Percentiles rank a stretch among this genome's conserved stretches.
These are phyloP conservation scores for Phyllosticta citribraziliensis DNA, from an alignment of 2,329 filamentous ascomycete genomes.

Conservation along the genomic window DNA sequence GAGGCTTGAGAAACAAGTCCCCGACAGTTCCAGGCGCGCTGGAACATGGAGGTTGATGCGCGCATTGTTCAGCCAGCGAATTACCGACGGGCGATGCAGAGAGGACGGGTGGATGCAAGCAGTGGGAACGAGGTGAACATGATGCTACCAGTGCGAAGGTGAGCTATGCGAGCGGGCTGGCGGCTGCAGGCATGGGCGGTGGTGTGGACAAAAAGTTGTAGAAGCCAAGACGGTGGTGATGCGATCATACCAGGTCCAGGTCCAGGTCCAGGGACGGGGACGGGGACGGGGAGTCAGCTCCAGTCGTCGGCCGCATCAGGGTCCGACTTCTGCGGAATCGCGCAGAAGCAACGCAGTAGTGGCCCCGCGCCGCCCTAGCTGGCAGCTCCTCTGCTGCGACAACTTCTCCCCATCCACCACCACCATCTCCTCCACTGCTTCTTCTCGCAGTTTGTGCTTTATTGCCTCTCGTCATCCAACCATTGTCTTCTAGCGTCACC, in stretches of 20 bases:
- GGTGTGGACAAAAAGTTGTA: not conserved
- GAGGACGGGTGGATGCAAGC: not conserved
- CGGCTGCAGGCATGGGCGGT: not conserved
- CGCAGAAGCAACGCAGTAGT: not conserved
- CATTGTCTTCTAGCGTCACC: not conserved
- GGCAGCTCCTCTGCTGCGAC: too few relatives aligned
- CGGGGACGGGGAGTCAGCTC: too few relatives aligned
- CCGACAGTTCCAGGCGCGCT: conserved; percentile 25
- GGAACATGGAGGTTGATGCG: conserved; percentile 20
- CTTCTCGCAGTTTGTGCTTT: not conserved
- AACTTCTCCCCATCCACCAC: not conserved
- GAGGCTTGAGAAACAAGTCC: conserved; percentile 26
- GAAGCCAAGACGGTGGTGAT: not conserved
- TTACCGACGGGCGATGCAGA: not conserved
- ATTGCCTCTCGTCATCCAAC: not conserved
- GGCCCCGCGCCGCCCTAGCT: not conserved
- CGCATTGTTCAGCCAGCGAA: conserved; percentile 22
- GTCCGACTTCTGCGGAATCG: conserved; percentile 6
- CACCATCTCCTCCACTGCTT: not conserved
- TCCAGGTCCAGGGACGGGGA: not conserved
- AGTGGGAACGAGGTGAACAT: conserved; percentile 5
- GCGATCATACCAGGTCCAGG: not conserved
- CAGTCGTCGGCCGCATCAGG: conserved; percentile 4
- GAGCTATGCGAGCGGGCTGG: not conserved
- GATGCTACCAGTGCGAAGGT: not conserved